These are phyloP conservation scores for Cucumis melo DNA, from an alignment of 306 rosid species.

Conservation along the genomic window DNA sequence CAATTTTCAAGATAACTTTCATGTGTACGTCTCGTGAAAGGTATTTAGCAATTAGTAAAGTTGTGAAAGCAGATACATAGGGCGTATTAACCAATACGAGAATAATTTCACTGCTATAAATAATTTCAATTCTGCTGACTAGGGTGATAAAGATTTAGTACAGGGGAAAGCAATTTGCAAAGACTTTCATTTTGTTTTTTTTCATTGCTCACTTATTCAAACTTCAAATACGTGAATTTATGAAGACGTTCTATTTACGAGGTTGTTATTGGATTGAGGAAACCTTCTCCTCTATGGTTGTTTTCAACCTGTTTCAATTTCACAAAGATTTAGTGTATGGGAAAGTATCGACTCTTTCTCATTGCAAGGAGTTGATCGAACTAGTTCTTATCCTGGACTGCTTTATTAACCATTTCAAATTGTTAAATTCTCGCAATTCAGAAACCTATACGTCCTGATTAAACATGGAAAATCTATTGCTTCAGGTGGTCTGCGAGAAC, in stretches of 20 bases:
- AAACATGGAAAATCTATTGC: not conserved
- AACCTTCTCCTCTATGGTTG: not conserved
- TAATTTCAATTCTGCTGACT: not conserved
- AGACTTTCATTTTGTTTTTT: not conserved
- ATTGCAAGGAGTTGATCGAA: not conserved
- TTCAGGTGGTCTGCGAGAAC: conserved; percentile 64
- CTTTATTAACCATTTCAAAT: not conserved
- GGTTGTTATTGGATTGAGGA: not conserved
- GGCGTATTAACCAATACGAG: not conserved
- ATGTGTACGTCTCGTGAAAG: not conserved
- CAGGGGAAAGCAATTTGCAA: not conserved
- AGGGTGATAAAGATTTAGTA: not conserved
- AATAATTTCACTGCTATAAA: not conserved
- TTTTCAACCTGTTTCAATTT: not conserved
- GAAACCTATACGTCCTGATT: not conserved
- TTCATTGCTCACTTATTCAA: not conserved
- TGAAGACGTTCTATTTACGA: not conserved
- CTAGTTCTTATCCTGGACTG: not conserved
- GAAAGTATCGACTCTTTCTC: not conserved
- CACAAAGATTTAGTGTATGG: not conserved
- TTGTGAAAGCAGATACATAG: not conserved
- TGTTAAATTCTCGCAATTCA: not conserved
- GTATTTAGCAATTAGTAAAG: not conserved
- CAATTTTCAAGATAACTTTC: not conserved
- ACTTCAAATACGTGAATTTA: not conserved